These are phyloP conservation scores for Amyloporia xantha DNA, from an alignment of 768 basidiomycete genomes.

Conservation along the genomic window DNA sequence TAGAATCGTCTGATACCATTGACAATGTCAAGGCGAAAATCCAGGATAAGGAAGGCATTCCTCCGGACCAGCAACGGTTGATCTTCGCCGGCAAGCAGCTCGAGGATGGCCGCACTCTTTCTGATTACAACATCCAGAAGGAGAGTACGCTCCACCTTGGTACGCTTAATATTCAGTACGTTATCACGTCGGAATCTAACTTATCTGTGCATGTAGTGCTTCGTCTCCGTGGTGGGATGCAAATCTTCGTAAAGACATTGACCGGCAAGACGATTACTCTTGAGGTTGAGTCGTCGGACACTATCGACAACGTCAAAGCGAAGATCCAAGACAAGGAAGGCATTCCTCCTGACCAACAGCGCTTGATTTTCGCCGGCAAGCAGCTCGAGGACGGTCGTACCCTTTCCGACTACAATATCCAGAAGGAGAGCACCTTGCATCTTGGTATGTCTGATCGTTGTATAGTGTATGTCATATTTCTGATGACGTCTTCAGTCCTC, in stretches of 20 bases:
- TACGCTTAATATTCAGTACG: too few species aligned
- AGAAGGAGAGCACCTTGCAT: conserved; percentile 25
- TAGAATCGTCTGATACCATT: conserved; percentile 88
- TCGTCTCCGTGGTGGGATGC: conserved; percentile 29
- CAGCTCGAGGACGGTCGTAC: conserved; percentile 27
- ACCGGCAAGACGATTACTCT: conserved; percentile 53
- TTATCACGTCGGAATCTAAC: too few species aligned
- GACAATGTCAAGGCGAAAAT: conserved; percentile 84
- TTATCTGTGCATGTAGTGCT: conserved; percentile 38
- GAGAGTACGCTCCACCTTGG: conserved; percentile 26
- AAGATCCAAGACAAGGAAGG: conserved; percentile 29
- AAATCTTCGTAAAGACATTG: conserved; percentile 46
- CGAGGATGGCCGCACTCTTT: conserved; percentile 43
- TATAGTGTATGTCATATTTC: conserved; percentile 29
- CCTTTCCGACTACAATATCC: conserved; percentile 26
- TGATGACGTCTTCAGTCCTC: conserved; percentile 73
- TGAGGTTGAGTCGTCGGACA: conserved; percentile 38
- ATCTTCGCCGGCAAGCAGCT: conserved; percentile 76
- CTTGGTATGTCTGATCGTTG: conserved; percentile 17
- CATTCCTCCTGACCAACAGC: conserved; percentile 26
- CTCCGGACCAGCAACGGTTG: conserved; percentile 81
- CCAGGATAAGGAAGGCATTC: conserved; percentile 78
- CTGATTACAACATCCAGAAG: conserved; percentile 29
- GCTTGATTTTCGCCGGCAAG: conserved; percentile 26
- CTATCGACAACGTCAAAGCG: conserved; percentile 26